Conservation (phyloP, 2,329 filamentous ascomycete genomes). For the Alternaria sp. region DNA sequence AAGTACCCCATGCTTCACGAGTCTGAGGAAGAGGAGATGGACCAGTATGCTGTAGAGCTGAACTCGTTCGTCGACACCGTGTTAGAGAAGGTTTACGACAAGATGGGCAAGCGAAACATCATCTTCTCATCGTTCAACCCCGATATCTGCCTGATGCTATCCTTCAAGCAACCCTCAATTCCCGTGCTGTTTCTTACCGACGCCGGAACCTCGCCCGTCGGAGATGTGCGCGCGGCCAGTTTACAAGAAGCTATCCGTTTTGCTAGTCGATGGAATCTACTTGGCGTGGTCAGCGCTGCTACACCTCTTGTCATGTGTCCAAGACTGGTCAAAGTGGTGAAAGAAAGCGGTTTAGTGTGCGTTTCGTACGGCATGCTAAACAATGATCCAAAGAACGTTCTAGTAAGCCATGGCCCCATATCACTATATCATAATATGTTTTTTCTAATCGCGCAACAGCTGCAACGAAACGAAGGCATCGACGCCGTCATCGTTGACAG, state of each 20-base stretch:
- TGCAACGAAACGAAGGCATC: constrained; percentile 93
- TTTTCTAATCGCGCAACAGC: constrained; percentile 57
- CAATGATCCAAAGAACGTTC: constrained; percentile 84
- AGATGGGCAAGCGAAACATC: constrained; percentile 83
- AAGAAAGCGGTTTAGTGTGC: constrained; percentile 91
- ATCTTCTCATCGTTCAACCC: constrained; percentile 98
- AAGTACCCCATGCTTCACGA: constrained; percentile 99
- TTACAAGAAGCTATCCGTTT: constrained; percentile 96
- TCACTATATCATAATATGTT: too few species aligned
- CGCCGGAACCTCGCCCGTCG: constrained; percentile 79
- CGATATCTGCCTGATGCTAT: constrained; percentile 91
- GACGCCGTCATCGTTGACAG: constrained; percentile 98
- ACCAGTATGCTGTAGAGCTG: constrained; percentile 92
- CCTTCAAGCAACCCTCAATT: constrained; percentile 96
- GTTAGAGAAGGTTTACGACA: constrained; percentile 85
- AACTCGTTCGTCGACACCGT: constrained; percentile 97
- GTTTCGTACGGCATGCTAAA: constrained; percentile 93
- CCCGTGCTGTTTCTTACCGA: constrained; percentile 95
- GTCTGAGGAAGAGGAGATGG: constrained; percentile 94
- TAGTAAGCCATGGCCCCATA: constrained; percentile 64
- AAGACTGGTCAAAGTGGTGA: constrained; percentile 87
- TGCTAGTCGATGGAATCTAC: constrained; percentile 90
- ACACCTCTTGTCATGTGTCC: constrained; percentile 90
- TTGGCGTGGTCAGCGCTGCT: constrained; percentile 89
- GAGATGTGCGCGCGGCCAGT: constrained; percentile 88